phyloP scores from a whole-genome alignment of 176 grass and related monocot species.

The Alopecurus myosuroides region DNA sequence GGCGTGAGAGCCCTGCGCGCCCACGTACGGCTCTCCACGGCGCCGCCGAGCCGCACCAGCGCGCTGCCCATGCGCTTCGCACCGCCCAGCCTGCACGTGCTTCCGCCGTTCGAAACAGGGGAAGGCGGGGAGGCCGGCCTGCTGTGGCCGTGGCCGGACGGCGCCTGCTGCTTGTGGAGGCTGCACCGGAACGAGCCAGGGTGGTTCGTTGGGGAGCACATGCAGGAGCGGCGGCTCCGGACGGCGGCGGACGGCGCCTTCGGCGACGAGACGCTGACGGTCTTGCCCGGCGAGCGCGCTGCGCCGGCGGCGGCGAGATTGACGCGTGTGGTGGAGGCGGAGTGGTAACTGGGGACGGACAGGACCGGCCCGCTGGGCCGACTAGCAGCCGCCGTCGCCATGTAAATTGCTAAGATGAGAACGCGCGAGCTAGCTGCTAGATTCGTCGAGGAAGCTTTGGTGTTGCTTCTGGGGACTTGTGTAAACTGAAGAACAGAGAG shows the following conservation, averaged over 20 bases:
- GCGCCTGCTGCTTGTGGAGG: conserved; percentile 27
- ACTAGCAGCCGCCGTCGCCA: conserved; percentile 30
- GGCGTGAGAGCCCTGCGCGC: conserved; percentile 42
- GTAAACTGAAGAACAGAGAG: background rate
- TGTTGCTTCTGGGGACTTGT: background rate
- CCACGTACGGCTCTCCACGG: conserved; percentile 37
- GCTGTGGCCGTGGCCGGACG: background rate
- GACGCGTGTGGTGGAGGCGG: conserved; percentile 29
- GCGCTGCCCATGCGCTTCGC: conserved; percentile 38
- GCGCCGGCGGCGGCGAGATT: conserved; percentile 5
- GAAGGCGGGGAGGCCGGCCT: background rate
- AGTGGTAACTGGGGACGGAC: conserved; percentile 15
- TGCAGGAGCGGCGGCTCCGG: conserved; percentile 25
- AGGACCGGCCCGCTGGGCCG: conserved; percentile 24
- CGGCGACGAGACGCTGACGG: background rate
- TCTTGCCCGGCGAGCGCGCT: background rate
- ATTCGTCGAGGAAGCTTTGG: background rate
- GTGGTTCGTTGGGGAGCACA: conserved; percentile 66
- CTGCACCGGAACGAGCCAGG: conserved; percentile 68
- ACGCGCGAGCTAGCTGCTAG: background rate
- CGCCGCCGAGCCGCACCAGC: conserved; percentile 36
- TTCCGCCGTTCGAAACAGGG: background rate
- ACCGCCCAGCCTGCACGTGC: background rate
- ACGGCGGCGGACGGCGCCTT: background rate
- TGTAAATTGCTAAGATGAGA: background rate